These are phyloP conservation scores for Acanthamoeba triangularis DNA, from an alignment of 208 protist genomes.

Conservation along the genomic window DNA sequence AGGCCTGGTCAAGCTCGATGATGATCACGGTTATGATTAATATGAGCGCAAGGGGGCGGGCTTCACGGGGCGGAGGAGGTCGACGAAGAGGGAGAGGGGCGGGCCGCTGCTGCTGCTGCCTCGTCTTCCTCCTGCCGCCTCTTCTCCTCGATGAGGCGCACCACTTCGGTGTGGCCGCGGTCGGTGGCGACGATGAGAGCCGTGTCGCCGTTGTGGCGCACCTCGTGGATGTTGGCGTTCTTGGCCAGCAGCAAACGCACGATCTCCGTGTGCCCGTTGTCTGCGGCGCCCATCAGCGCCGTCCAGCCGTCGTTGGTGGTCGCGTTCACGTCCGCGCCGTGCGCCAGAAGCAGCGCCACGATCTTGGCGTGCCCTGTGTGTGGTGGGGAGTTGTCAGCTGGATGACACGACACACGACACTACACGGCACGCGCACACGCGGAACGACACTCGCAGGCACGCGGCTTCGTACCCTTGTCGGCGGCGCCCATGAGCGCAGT, in stretches of 20 bases:
- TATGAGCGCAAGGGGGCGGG: background rate
- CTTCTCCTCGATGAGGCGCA: conserved; percentile 5
- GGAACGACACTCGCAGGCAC: background rate
- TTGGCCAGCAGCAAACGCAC: conserved; percentile 57
- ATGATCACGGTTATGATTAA: no score
- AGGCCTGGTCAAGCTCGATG: no score
- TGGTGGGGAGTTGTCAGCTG: background rate
- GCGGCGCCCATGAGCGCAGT: conserved; percentile 38
- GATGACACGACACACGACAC: no score
- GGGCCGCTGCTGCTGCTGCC: background rate
- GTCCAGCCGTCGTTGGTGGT: conserved; percentile 65
- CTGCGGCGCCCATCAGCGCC: conserved; percentile 30
- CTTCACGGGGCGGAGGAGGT: background rate
- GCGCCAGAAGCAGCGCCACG: conserved; percentile 23
- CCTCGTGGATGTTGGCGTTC: conserved; percentile 21
- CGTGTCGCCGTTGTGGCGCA: conserved; percentile 49
- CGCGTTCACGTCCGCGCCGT: conserved; percentile 57
- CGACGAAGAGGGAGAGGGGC: background rate
- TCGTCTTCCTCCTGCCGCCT: background rate
- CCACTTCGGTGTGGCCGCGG: conserved; percentile 39
- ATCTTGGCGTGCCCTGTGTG: background rate
- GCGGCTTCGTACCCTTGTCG: background rate
- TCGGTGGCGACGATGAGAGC: conserved; percentile 39
- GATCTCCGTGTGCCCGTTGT: conserved; percentile 68
- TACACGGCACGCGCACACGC: background rate